These are phyloP conservation scores for Candida nonsorbophila DNA, from an alignment of 805 yeast genomes.

Conservation along the genomic window DNA sequence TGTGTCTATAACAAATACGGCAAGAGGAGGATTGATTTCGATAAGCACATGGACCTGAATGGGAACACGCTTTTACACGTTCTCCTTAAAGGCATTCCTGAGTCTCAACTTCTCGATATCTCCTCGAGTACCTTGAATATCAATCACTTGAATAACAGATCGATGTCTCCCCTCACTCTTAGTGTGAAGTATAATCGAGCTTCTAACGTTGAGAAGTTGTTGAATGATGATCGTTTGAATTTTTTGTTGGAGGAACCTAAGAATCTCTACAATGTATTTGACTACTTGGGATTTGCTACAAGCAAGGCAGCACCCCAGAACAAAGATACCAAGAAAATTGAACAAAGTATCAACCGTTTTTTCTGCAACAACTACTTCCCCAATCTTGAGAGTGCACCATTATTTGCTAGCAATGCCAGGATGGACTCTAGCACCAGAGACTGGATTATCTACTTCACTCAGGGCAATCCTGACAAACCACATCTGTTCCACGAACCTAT, in stretches of 20 bases:
- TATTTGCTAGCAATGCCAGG: conserved; percentile 29
- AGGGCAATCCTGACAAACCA: conserved; percentile 1
- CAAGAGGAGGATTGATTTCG: conserved; percentile 33
- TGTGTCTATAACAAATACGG: conserved; percentile 42
- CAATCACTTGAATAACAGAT: conserved; percentile 55
- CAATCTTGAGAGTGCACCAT: neutral
- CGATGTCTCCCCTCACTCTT: conserved; percentile 65
- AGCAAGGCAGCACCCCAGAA: conserved; percentile 15
- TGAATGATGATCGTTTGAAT: conserved; percentile 43
- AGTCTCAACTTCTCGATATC: conserved; percentile 17
- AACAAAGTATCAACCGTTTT: conserved; percentile 13
- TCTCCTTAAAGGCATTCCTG: conserved; percentile 44
- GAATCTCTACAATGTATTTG: conserved; percentile 31
- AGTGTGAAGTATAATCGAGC: conserved; percentile 65
- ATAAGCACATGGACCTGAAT: conserved; percentile 63
- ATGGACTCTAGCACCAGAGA: conserved; percentile 24
- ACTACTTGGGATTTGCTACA: conserved; percentile 30
- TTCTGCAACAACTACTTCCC: conserved; percentile 20
- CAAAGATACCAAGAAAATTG: conserved; percentile 18
- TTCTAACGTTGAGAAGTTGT: conserved; percentile 49
- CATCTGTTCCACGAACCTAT: conserved; percentile 11
- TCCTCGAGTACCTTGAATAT: conserved; percentile 32
- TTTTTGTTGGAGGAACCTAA: conserved; percentile 29
- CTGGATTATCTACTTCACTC: conserved; percentile 25
- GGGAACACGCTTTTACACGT: conserved; percentile 80